A percentile compares a stretch with the other conserved stretches of the same genome.
Evolutionary conservation across 129 eudicot genomes (phyloP).

Genomic region (Pseudognaphalium luteoalbum): DNA sequence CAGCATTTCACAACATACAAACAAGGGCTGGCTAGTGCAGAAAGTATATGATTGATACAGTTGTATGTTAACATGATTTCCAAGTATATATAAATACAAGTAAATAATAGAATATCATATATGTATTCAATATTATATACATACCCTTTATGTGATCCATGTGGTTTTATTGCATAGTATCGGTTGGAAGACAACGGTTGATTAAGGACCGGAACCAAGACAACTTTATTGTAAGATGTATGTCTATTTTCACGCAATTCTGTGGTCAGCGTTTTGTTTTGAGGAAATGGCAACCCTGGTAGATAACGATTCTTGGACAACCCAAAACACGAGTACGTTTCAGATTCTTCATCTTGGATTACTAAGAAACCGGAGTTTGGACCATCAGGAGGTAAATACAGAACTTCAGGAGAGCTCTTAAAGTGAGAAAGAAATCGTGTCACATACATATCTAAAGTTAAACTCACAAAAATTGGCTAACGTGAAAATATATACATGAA

Average conservation of each 20-base stretch:
- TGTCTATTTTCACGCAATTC: background rate
- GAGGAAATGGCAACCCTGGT: conserved; percentile 60
- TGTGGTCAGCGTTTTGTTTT: conserved; percentile 51
- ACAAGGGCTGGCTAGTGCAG: too few species aligned
- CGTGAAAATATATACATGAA: background rate
- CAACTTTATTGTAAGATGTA: conserved; percentile 20
- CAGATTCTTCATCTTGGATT: conserved; percentile 44
- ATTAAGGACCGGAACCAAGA: conserved; percentile 60
- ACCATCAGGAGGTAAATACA: too few species aligned
- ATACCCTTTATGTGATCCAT: conserved; percentile 74
- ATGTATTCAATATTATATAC: background rate
- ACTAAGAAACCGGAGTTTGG: too few species aligned
- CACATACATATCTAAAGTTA: conserved; percentile 45
- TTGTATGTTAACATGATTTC: too few species aligned
- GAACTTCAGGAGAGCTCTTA: too few species aligned
- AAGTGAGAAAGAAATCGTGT: conserved; percentile 65
- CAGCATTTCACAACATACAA: too few species aligned
- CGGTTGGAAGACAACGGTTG: conserved; percentile 64
- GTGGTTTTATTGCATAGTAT: conserved; percentile 62
- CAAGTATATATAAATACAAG: too few species aligned
- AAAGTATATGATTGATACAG: too few species aligned
- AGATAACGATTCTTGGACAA: conserved; percentile 35
- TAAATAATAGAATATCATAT: too few species aligned
- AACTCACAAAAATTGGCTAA: too few species aligned
- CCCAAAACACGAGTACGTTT: conserved; percentile 59